Percentiles rank a stretch among this genome's conserved stretches.
These are phyloP conservation scores for Lactifluus subvellereus DNA, from an alignment of 768 basidiomycete species.

Conservation along the genomic window DNA sequence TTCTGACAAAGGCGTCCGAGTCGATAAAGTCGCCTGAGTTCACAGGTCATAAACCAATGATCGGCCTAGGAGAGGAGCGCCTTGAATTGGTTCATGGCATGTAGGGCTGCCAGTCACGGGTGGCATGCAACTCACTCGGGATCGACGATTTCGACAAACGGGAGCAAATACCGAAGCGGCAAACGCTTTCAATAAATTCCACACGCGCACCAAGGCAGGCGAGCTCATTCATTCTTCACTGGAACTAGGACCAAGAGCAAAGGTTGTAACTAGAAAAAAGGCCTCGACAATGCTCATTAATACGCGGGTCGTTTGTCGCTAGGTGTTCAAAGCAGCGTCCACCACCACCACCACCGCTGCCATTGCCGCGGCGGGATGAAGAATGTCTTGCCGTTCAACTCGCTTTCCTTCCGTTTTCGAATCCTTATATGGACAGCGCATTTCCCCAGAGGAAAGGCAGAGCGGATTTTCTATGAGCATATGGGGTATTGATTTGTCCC, in stretches of 20 bases:
- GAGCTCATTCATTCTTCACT: neutral
- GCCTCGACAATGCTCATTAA: neutral
- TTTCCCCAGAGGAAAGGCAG: neutral
- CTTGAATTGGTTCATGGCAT: neutral
- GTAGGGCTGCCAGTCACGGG: neutral
- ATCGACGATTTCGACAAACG: slow-evolving; percentile 14
- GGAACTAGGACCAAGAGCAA: neutral
- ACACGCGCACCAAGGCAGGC: neutral
- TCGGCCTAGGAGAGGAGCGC: neutral
- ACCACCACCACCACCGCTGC: neutral
- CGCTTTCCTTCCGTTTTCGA: neutral
- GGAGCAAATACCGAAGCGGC: slow-evolving; percentile 6
- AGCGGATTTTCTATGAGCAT: no score
- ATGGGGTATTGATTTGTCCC: neutral
- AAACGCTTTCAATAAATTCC: neutral
- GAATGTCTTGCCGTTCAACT: neutral
- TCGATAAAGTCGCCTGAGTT: neutral
- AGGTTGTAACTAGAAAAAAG: neutral
- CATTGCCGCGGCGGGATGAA: neutral
- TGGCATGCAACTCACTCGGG: neutral
- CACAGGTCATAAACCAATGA: neutral
- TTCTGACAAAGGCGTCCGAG: neutral
- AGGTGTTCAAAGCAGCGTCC: neutral
- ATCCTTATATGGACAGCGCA: neutral
- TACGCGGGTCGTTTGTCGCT: neutral